Conservation (phyloP, 805 yeast species). For the Kodamaea restingae region DNA sequence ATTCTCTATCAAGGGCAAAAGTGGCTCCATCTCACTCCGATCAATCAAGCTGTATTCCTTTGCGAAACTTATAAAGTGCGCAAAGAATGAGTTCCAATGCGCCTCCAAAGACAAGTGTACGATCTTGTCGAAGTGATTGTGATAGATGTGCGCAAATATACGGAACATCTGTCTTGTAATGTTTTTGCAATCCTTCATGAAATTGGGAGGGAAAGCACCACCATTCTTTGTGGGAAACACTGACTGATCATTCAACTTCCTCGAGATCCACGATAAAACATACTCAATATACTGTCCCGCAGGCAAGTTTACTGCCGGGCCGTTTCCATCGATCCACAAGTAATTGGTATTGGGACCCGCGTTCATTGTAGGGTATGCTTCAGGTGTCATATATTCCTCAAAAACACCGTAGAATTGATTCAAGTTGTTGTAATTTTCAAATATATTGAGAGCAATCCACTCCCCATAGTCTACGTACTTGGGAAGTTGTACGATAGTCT, state of each 20-base stretch:
- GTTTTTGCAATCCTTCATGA: constrained; percentile 76
- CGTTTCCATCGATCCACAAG: constrained; percentile 77
- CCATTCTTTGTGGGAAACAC: constrained; percentile 91
- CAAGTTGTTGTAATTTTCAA: constrained; percentile 81
- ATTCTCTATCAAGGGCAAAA: constrained; percentile 68
- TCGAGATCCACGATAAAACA: constrained; percentile 85
- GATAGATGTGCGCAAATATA: constrained; percentile 91
- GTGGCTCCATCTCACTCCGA: constrained; percentile 72
- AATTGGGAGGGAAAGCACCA: constrained; percentile 82
- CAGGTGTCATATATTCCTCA: constrained; percentile 86
- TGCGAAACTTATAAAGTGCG: constrained; percentile 85
- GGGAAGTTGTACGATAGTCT: constrained; percentile 91
- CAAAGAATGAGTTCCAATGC: constrained; percentile 96
- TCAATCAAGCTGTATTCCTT: constrained; percentile 83
- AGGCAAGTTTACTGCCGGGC: constrained; percentile 80
- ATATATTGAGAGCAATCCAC: constrained; percentile 92
- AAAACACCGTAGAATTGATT: constrained; percentile 89
- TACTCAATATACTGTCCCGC: constrained; percentile 91
- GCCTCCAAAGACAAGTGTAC: constrained; percentile 93
- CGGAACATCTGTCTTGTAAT: constrained; percentile 91
- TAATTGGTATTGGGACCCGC: constrained; percentile 94
- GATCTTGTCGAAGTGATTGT: constrained; percentile 89
- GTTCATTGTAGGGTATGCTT: constrained; percentile 86
- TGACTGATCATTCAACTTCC: constrained; percentile 82
- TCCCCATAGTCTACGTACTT: constrained; percentile 92